These are phyloP conservation scores for Neofusicoccum sp. DNA, from an alignment of 2,329 filamentous ascomycete genomes.

Conservation along the genomic window DNA sequence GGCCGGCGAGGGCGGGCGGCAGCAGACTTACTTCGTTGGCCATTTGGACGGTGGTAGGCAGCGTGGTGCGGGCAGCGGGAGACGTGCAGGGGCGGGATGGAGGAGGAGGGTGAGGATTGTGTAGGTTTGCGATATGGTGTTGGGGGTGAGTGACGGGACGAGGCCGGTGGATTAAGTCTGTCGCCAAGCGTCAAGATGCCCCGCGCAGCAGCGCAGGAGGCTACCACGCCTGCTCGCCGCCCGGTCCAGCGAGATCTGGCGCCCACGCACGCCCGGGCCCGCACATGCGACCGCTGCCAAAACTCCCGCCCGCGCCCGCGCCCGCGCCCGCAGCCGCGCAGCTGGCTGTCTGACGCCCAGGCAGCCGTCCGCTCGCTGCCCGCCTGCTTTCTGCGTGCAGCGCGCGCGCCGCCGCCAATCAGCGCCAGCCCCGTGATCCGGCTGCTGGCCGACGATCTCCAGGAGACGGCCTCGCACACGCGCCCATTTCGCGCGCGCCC, in stretches of 20 bases:
- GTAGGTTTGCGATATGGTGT: slow-evolving; percentile 20
- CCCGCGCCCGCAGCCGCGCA: neutral
- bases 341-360: neutral
- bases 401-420: neutral
- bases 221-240: neutral
- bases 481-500: slow-evolving; percentile 5
- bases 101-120: slow-evolving; percentile 18
- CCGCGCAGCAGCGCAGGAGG: slow-evolving; percentile 13
- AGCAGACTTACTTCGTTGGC: slow-evolving; percentile 60
- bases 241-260: slow-evolving; percentile 8
- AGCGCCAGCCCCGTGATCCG: slow-evolving; percentile 2
- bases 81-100: slow-evolving; percentile 28
- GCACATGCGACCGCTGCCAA: neutral
- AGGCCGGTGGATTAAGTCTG: slow-evolving; percentile 16
- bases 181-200: slow-evolving; percentile 14
- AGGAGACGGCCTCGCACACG: neutral
- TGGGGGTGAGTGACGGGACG: slow-evolving; percentile 19
- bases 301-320: neutral
- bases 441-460: slow-evolving; percentile 9
- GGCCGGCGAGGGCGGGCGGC: slow-evolving; percentile 34
- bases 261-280: neutral
- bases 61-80: slow-evolving; percentile 22
- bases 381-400: slow-evolving; percentile 3
- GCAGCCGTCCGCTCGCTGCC: slow-evolving; percentile 2
- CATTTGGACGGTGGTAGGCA: slow-evolving; percentile 47